These are phyloP conservation scores for Phytophthora ramorum DNA, from an alignment of 352 stramenopile genomes.

Conservation along the genomic window DNA sequence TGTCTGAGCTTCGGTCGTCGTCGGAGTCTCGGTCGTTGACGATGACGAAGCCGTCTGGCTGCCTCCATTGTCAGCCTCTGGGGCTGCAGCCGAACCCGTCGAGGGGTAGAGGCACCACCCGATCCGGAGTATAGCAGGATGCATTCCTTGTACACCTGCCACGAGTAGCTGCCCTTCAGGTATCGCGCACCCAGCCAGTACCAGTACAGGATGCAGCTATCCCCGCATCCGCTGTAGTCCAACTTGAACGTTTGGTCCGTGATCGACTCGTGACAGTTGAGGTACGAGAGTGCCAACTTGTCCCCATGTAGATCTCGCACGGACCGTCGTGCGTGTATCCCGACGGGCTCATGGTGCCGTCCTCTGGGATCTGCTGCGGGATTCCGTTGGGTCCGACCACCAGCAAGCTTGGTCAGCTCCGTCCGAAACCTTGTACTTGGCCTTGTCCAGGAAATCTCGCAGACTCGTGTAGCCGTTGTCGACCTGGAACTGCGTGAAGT, in stretches of 20 bases:
- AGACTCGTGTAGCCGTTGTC: constrained; percentile 53
- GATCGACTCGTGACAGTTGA: constrained; percentile 46
- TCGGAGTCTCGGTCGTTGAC: not conserved
- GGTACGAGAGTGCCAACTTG: constrained; percentile 36
- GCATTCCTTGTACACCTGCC: constrained; percentile 62
- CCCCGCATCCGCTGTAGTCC: constrained; percentile 44
- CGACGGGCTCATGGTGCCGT: constrained; percentile 42
- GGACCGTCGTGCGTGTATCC: constrained; percentile 55
- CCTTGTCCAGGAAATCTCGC: constrained; percentile 49
- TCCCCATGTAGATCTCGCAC: constrained; percentile 54
- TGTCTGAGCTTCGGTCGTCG: constrained; percentile 2
- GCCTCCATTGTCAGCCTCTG: constrained; percentile 12
- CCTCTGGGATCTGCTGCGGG: constrained; percentile 42
- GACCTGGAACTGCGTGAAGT: constrained; percentile 50
- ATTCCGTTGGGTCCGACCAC: constrained; percentile 34
- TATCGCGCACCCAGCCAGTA: constrained; percentile 52
- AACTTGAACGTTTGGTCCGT: constrained; percentile 38
- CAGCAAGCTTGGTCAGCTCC: constrained; percentile 44
- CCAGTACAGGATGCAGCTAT: constrained; percentile 46
- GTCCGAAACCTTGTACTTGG: constrained; percentile 40
- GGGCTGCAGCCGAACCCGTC: constrained; percentile 11
- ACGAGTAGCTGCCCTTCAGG: constrained; percentile 41
- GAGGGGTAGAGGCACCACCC: not conserved
- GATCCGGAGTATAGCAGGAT: constrained; percentile 33
- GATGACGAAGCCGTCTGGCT: not conserved